Base-by-base conservation (phyloP, 805 yeast species). In the Gaillardinia entomophila region DNA sequence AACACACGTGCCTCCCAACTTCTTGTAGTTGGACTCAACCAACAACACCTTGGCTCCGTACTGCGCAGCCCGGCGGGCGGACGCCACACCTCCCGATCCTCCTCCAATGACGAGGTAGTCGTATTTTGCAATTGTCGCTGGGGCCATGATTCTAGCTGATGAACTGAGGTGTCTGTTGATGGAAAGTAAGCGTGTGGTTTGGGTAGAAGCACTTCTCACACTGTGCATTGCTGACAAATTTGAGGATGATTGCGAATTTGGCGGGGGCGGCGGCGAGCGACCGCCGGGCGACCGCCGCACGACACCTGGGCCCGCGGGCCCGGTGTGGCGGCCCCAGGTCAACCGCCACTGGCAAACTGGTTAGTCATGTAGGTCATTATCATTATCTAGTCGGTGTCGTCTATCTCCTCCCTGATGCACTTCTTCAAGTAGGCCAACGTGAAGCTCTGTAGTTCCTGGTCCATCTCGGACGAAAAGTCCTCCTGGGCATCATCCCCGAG, bases 1-100 rank as follows among this genome's bases (percentile, higher is more conserved):
- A 41, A 92, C 99, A 73, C 99, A 92, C 26, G 98, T 92, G 18
- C 99, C 99, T 37, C 98, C 98, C 62, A 92, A 73, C 47, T 58
- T 60, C 32, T 60, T 45, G 42, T 70, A 80, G 33, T 77, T 75
- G 26, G 85, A 77, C 60, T 92, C 98, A 33, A 92, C 71, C 14
- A 92, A 53, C 33, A 89, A 66, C 1, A 92, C 81, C 46, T 87
- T 86, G 16, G 94, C 95, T 16, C 98, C 98, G 48, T 89, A 77
- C 20, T 77, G 73, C 24, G 97, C 96, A 10, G 98, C 97, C 49
- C 97, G 78, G 60, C 99, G 79, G 12, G 97, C 94, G 14, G 94
- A 80, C n/a, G 98, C 96, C 28, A 92, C 97, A 46, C 99, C 99
- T 29, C 97, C 99, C 24, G 96, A 87, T 11, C 99, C 99, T 37